Conservation (phyloP, 2,329 filamentous ascomycete genomes). For the Aspergillus awamori region DNA sequence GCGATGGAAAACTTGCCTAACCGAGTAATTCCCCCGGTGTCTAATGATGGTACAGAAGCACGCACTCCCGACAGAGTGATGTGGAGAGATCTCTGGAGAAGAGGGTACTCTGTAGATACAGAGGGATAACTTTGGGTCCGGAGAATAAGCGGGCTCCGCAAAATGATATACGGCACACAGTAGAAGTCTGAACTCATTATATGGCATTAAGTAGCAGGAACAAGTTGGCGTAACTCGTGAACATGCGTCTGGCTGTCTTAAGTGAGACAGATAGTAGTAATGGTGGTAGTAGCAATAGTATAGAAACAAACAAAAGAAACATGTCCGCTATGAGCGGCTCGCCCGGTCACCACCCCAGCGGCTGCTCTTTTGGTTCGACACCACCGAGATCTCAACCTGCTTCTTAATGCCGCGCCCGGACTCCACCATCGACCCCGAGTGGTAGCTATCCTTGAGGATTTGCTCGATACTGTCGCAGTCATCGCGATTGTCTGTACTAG, state of each 20-base stretch:
- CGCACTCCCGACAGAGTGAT: background rate
- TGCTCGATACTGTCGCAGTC: constrained; percentile 30
- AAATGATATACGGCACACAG: too few species aligned
- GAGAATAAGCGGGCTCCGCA: too few species aligned
- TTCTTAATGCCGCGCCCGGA: constrained; percentile 30
- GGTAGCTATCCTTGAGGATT: constrained; percentile 24
- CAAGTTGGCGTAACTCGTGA: too few species aligned
- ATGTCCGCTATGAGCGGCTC: background rate
- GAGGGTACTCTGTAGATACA: background rate
- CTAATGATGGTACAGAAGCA: background rate
- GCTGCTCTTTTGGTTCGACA: constrained; percentile 10
- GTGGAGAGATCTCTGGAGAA: background rate
- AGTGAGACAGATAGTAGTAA: too few species aligned
- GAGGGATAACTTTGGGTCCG: too few species aligned
- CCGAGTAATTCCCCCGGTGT: background rate
- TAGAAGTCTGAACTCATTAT: too few species aligned
- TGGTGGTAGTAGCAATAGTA: background rate
- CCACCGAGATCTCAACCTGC: constrained; percentile 32
- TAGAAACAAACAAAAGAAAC: background rate
- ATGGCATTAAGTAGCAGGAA: too few species aligned
- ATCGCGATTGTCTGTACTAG: constrained; percentile 19
- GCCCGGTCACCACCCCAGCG: background rate
- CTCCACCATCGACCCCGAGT: constrained; percentile 11
- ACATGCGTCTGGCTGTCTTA: too few species aligned
- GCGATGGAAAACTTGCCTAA: background rate